Base-by-base conservation (phyloP, 1,139 yeast genomes). In the Nematodospora anomalae region DNA sequence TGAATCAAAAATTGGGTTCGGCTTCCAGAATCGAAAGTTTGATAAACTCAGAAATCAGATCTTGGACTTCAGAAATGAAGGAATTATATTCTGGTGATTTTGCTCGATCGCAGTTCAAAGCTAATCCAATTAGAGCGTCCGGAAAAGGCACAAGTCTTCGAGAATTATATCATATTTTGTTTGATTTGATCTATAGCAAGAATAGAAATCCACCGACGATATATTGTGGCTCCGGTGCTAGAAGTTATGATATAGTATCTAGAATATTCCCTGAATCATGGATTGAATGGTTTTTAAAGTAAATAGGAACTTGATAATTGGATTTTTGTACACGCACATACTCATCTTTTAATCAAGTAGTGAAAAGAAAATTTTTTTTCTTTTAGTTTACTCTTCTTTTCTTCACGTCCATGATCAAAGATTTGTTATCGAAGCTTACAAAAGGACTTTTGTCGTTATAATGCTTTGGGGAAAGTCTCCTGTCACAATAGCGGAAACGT, bases 401-500 rank as follows among this genome's bases (percentile, higher is more conserved):
- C 68, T 52, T 57, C 53, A 70, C 77, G 72, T 71, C 63, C 80
- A 73, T 75, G 79, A 73, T 60, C 78, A 66, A 83, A 83, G 87
- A 83, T 80, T 83, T 83, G 89, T 80, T 80, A 58, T 79, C 92
- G 82, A 84, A 83, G 90, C 85, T 63, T 67, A 66, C 90, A 71
- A 50, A 79, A 73, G 71, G 79, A 64, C 55, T 40, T 25, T 20
- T 34, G 51, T 52, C 58, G 49, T 16, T 41, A 13, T 9, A 39
- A 59, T 59, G 88, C 89, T 83, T 83, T 78, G 92, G 94, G 94
- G 92, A 84, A 84, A 84, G 94, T 84, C 94, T 83, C 92, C 94
- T 83, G 89, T 87, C 89, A 62, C 51, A 58, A 52, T 68, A 60
- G 80, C 79, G 82, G 82, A 75, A 77, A 76, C 82, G 80, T 63